Evolutionary conservation across 177 flowering plant genomes (phyloP).

Genomic region (Vitis hybrid): DNA sequence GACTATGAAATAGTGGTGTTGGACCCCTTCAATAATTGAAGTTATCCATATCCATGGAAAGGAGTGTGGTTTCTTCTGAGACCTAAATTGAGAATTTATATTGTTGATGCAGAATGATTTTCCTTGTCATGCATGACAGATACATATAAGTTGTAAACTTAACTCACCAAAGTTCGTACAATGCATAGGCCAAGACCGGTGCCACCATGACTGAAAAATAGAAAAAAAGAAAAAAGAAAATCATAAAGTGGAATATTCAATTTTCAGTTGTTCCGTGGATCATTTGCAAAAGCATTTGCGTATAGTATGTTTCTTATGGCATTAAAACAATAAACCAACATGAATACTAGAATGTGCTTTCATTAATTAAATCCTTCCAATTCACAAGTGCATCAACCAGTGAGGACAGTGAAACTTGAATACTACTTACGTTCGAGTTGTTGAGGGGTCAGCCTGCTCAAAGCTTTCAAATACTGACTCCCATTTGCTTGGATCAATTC

Average conservation of each 20-base stretch:
- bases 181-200: constrained; percentile 98
- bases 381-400: too few relatives aligned
- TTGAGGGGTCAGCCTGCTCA: constrained; percentile 98
- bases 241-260: background rate
- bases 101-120: background rate
- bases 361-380: too few relatives aligned
- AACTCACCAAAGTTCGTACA: constrained; percentile 81
- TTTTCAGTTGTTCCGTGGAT: constrained; percentile 1
- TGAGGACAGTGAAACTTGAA: background rate
- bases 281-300: background rate
- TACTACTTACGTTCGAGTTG: constrained; percentile 75
- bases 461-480: constrained; percentile 98
- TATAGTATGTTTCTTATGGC: background rate
- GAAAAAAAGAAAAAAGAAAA: constrained; percentile 9
- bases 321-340: background rate
- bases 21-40: background rate
- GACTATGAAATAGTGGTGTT: too few relatives aligned
- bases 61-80: background rate
- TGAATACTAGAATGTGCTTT: too few relatives aligned
- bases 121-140: background rate
- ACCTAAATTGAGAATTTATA: background rate
- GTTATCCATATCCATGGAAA: background rate
- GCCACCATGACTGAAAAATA: constrained; percentile 84
- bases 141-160: background rate
- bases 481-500: constrained; percentile 97